These are phyloP conservation scores for Ogataea sp. DNA, from an alignment of 805 yeast species.

Conservation along the genomic window DNA sequence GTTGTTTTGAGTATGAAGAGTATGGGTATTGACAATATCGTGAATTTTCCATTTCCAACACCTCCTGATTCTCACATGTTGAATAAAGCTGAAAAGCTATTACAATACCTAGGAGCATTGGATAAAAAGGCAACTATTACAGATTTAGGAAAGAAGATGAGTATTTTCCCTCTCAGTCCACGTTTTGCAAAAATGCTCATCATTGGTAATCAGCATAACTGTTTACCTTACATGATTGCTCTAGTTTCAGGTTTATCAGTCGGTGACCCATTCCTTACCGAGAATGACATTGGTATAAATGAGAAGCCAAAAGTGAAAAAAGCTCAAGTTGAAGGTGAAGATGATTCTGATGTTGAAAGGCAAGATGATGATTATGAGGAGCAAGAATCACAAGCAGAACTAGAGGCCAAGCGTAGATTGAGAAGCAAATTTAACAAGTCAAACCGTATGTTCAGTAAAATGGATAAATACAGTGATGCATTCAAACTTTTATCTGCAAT, in stretches of 20 bases:
- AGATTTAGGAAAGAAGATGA: slow-evolving; percentile 76
- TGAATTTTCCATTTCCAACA: slow-evolving; percentile 91
- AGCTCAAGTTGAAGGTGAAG: too few species aligned
- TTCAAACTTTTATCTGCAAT: slow-evolving; percentile 69
- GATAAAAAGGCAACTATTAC: slow-evolving; percentile 52
- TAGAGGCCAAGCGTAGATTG: slow-evolving; percentile 31
- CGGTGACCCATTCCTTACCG: slow-evolving; percentile 81
- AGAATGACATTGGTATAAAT: slow-evolving; percentile 60
- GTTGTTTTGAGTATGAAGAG: slow-evolving; percentile 93
- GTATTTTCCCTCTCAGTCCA: slow-evolving; percentile 88
- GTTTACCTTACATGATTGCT: slow-evolving; percentile 84
- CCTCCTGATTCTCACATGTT: slow-evolving; percentile 67
- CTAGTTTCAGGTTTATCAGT: slow-evolving; percentile 88
- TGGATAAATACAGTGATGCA: slow-evolving; percentile 73
- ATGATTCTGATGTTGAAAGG: slow-evolving; percentile 31
- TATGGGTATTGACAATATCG: slow-evolving; percentile 89
- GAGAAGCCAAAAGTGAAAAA: slow-evolving; percentile 20
- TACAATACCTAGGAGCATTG: slow-evolving; percentile 75
- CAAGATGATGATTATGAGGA: slow-evolving; percentile 26
- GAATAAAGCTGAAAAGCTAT: slow-evolving; percentile 54
- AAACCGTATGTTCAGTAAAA: slow-evolving; percentile 48
- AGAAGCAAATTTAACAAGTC: slow-evolving; percentile 51
- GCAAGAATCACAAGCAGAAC: slow-evolving; percentile 26
- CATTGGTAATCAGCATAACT: slow-evolving; percentile 78
- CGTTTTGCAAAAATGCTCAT: slow-evolving; percentile 85